Evolutionary conservation across 768 basidiomycete genomes (phyloP).

Genomic region (Gloeopeniophorella convolvens): DNA sequence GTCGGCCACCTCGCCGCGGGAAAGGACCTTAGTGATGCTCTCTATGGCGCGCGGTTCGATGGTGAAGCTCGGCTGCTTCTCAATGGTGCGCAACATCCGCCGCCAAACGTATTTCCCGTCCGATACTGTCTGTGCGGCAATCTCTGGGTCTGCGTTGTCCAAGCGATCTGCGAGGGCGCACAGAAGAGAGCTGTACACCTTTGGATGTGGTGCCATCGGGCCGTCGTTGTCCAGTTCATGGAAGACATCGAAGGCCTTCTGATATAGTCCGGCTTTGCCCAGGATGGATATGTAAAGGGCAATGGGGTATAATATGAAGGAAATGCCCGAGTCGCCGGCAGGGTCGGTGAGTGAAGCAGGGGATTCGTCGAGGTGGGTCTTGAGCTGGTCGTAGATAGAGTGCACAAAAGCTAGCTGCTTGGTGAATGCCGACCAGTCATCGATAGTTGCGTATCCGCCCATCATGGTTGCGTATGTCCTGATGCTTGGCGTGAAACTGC

Average conservation of each 20-base stretch:
- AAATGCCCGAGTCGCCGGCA: constrained; percentile 32
- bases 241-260: constrained; percentile 72
- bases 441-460: constrained; percentile 52
- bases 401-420: constrained; percentile 60
- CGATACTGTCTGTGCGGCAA: constrained; percentile 25
- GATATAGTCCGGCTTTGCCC: constrained; percentile 49
- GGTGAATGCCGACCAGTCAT: constrained; percentile 50
- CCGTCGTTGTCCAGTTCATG: constrained; percentile 60
- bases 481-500: constrained; percentile 63
- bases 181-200: constrained; percentile 63
- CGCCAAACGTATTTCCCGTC: constrained; percentile 71
- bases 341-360: constrained; percentile 41
- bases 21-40: constrained; percentile 47
- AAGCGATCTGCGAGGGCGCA: constrained; percentile 35
- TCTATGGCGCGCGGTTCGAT: constrained; percentile 51
- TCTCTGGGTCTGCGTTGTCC: constrained; percentile 17
- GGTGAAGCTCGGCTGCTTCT: constrained; percentile 38
- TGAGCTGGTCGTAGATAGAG: constrained; percentile 52
- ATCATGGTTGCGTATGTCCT: constrained; percentile 69
- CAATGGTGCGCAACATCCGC: constrained; percentile 49
- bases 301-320: constrained; percentile 32
- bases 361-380: constrained; percentile 43
- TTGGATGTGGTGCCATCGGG: constrained; percentile 50
- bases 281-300: constrained; percentile 63
- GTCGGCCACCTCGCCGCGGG: constrained; percentile 50